Conservation (phyloP, 2,329 filamentous ascomycete species). For the Rutstroemia sp. region DNA sequence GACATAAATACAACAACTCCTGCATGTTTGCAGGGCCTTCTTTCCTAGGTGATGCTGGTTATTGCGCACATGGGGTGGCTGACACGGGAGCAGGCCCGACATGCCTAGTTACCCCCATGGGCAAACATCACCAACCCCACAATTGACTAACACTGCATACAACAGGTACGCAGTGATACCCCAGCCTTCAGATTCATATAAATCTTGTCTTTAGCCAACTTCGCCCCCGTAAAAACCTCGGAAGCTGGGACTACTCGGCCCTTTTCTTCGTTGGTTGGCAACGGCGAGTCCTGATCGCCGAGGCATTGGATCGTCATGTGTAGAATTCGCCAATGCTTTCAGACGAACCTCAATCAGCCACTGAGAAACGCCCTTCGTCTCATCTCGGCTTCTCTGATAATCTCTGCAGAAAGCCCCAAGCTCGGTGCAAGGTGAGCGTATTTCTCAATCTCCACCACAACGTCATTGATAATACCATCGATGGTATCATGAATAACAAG, state of each 20-base stretch:
- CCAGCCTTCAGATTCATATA: not conserved
- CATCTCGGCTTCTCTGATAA: slow-evolving; percentile 71
- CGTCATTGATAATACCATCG: slow-evolving; percentile 70
- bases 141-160: not conserved
- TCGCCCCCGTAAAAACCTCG: not conserved
- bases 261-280: not conserved
- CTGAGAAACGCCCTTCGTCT: slow-evolving; percentile 55
- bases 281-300: too few species aligned
- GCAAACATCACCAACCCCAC: not conserved
- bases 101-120: not conserved
- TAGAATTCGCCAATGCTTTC: not conserved
- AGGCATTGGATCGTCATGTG: too few species aligned
- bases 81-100: not conserved
- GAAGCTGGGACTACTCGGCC: not conserved
- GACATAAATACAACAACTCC: too few species aligned
- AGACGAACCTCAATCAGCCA: slow-evolving; percentile 23
- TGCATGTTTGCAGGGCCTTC: too few species aligned
- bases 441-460: slow-evolving; percentile 67
- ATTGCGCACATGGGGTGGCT: not conserved
- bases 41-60: too few species aligned
- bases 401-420: slow-evolving; percentile 67
- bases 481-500: slow-evolving; percentile 54
- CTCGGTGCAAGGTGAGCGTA: slow-evolving; percentile 72
- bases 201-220: not conserved
- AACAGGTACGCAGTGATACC: not conserved